Evolutionary conservation across 768 basidiomycete species (phyloP), one percentile per base, ranked within the genome.

Genomic region (Boletus rufocinnamomeus): DNA sequence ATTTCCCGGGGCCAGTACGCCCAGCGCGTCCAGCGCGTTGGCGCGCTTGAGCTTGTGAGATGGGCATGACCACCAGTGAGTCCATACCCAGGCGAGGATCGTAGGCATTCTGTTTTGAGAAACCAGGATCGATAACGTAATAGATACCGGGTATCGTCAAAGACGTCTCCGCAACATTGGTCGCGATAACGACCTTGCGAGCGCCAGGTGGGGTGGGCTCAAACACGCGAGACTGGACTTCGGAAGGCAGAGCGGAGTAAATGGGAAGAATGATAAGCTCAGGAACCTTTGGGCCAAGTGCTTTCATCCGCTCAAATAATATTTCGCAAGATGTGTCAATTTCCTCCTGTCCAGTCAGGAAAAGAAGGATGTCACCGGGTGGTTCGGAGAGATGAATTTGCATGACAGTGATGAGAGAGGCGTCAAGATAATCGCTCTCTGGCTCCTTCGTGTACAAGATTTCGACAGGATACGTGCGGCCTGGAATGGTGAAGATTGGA

Each of bases 401-500:
- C 91, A 98, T 96, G 69, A 99, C 91, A 5, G 97, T 98, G 66
- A 98, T 98, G 60, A 99, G 88, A 25, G 95, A 95, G 1, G 96
- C 95, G 65, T 98, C 97, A 56, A 99, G 85, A 74, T 99, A 99
- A 74, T 99, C 97, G 23, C 84, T 83, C 74, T 98, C 97, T 0
- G 97, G 97, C 69, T 99, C 97, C 72, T 98, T 98, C 65, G 96
- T 98, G 76, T 98, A 99, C n/a, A 98, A 79, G 32, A 91, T 83
- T 74, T 99, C 97, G 61, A 98, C 97, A 7, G 97, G 97, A 76
- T 93, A 98, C n/a, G 95, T 95, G 68, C 95, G 88, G 65, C 97
- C 97, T n/a, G 97, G 97, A 63, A 99, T 98, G 38, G 96, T 97
- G 82, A 98, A 98, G 74, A 99, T 98, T 30, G 97, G 96, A 74